Evolutionary conservation across 2,329 filamentous ascomycete genomes (phyloP).

Genomic region (Diaporthe sp.): DNA sequence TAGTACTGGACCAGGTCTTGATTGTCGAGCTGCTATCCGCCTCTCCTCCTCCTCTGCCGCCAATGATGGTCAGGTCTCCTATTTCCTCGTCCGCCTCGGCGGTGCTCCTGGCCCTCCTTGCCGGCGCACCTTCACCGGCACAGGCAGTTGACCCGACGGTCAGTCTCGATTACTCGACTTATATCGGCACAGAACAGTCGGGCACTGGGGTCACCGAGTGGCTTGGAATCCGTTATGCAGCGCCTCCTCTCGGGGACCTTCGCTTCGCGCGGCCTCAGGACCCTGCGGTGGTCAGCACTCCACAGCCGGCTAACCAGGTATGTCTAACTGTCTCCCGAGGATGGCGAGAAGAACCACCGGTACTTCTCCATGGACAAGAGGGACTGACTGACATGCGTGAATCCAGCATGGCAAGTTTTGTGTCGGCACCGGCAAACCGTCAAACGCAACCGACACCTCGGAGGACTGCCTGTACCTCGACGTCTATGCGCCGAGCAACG

Average conservation of each 20-base stretch:
- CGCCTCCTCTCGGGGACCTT: slow-evolving; percentile 70
- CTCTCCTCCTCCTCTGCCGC: not conserved
- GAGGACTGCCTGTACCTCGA: slow-evolving; percentile 80
- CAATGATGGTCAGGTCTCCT: slow-evolving; percentile 1
- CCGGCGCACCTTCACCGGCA: not conserved
- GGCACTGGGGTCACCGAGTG: slow-evolving; percentile 32
- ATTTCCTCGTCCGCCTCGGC: slow-evolving; percentile 7
- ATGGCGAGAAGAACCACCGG: not conserved
- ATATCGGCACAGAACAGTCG: slow-evolving; percentile 31
- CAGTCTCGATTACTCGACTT: slow-evolving; percentile 32
- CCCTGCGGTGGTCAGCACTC: slow-evolving; percentile 56
- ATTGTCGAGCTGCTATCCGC: not conserved
- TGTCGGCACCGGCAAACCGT: slow-evolving; percentile 42
- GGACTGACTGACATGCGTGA: slow-evolving; percentile 44
- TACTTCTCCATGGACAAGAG: slow-evolving; percentile 58
- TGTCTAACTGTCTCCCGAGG: not conserved
- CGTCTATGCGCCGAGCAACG: slow-evolving; percentile 68
- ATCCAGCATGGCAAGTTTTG: slow-evolving; percentile 41
- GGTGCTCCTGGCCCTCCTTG: slow-evolving; percentile 6
- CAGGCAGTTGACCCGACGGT: slow-evolving; percentile 28
- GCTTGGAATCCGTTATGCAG: slow-evolving; percentile 80
- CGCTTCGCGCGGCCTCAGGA: slow-evolving; percentile 75
- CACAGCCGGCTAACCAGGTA: slow-evolving; percentile 65
- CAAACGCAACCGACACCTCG: slow-evolving; percentile 45
- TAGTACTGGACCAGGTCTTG: not conserved